Conservation (phyloP, 2,329 filamentous ascomycete genomes). For the Fusarium papillatum region DNA sequence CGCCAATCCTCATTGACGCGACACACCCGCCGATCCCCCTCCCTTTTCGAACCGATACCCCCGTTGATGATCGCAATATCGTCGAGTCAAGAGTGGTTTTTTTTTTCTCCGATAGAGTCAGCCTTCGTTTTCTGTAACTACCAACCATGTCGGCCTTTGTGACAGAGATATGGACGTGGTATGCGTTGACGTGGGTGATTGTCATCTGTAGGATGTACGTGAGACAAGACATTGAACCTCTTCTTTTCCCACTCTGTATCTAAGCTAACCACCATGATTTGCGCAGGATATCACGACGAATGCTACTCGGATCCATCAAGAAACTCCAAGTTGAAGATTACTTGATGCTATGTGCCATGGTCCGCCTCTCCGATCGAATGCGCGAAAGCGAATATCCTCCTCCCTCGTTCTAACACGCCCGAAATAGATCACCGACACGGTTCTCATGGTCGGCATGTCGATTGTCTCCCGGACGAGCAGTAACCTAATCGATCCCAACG, state of each 20-base stretch:
- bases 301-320: constrained; percentile 58
- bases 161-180: constrained; percentile 61
- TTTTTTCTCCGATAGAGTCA: neutral
- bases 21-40: constrained; percentile 8
- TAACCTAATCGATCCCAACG: constrained; percentile 68
- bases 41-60: neutral
- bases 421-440: constrained; percentile 61
- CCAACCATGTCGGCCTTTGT: constrained; percentile 47
- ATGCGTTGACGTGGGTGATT: constrained; percentile 54
- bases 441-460: constrained; percentile 68
- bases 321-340: constrained; percentile 68
- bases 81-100: neutral
- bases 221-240: neutral
- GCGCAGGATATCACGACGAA: constrained; percentile 53
- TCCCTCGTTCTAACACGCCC: constrained; percentile 10
- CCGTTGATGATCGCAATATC: constrained; percentile 9
- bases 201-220: constrained; percentile 57
- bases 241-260: neutral
- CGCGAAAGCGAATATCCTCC: neutral
- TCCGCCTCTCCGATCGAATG: constrained; percentile 48
- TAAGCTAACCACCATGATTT: neutral
- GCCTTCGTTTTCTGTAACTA: neutral
- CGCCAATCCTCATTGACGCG: constrained; percentile 22
- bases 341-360: constrained; percentile 66
- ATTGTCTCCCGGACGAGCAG: constrained; percentile 68